A percentile compares a stretch with the other conserved stretches of the same genome.
These are phyloP conservation scores for Logfia minima DNA, from an alignment of 129 eudicot genomes.

Conservation along the genomic window DNA sequence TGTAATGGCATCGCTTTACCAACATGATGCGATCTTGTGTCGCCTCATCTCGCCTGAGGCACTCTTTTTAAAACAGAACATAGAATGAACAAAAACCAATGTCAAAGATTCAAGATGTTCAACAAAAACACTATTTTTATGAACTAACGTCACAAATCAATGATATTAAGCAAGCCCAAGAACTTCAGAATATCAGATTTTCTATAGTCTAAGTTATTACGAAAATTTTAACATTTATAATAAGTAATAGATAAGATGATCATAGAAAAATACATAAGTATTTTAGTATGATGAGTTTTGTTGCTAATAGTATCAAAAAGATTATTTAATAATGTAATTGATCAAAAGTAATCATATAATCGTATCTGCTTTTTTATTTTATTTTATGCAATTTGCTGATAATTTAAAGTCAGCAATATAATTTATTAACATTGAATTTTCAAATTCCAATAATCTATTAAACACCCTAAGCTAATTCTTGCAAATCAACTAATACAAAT, in stretches of 20 bases:
- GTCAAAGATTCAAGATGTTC: background rate
- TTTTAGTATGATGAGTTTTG: background rate
- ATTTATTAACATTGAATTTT: no score
- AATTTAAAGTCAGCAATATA: background rate
- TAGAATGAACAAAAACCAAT: background rate
- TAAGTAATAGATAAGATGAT: background rate
- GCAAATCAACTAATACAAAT: background rate
- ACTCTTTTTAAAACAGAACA: no score
- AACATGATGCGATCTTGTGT: no score
- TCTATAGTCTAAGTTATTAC: background rate
- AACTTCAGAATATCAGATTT: constrained; percentile 1
- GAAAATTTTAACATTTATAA: background rate
- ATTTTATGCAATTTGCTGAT: background rate
- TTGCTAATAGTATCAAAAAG: background rate
- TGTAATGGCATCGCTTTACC: no score
- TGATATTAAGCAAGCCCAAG: constrained; percentile 11
- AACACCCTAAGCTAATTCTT: background rate
- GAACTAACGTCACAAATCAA: constrained; percentile 9
- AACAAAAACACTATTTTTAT: constrained; percentile 1
- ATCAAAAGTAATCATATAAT: no score
- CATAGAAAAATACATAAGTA: background rate
- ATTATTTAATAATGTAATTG: background rate
- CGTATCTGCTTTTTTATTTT: background rate
- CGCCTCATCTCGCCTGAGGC: no score
- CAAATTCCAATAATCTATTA: no score